phyloP scores from a whole-genome alignment of 257 asterid species.

The Salvia splendens region DNA sequence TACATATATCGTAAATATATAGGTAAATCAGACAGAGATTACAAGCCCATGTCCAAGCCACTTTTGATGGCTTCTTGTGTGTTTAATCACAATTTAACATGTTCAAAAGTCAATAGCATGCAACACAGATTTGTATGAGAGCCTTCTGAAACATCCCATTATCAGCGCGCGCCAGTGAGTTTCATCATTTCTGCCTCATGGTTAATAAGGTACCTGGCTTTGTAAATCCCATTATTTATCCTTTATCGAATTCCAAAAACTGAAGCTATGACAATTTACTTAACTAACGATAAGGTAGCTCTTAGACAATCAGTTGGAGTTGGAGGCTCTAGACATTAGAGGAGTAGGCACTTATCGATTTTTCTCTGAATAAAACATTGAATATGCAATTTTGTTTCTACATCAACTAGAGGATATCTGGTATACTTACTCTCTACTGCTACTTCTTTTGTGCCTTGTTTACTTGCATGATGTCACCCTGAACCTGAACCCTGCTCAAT shows the following conservation, averaged over 20 bases:
- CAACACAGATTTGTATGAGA: slow-evolving; percentile 25
- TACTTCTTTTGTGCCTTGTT: slow-evolving; percentile 82
- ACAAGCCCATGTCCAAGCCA: slow-evolving; percentile 49
- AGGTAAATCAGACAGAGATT: slow-evolving; percentile 41
- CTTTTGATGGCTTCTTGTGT: slow-evolving; percentile 83
- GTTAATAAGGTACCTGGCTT: background rate
- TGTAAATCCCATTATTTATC: slow-evolving; percentile 2
- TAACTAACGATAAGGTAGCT: slow-evolving; percentile 17
- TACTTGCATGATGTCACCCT: slow-evolving; percentile 82
- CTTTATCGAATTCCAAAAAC: slow-evolving; percentile 17
- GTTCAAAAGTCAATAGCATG: slow-evolving; percentile 34
- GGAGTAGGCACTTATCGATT: slow-evolving; percentile 18
- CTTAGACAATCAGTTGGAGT: slow-evolving; percentile 7
- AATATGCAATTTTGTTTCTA: slow-evolving; percentile 10
- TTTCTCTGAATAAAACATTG: slow-evolving; percentile 20
- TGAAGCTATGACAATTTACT: slow-evolving; percentile 3
- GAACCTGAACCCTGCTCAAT: slow-evolving; percentile 79
- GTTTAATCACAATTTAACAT: slow-evolving; percentile 34
- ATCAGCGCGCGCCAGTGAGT: slow-evolving; percentile 57
- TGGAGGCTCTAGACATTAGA: background rate
- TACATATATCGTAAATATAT: background rate
- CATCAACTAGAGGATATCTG: slow-evolving; percentile 10
- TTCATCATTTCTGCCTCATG: slow-evolving; percentile 64
- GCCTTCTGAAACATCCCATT: slow-evolving; percentile 49
- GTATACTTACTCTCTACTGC: slow-evolving; percentile 65